Evolutionary conservation across 176 grass and related monocot species (phyloP).

Genomic region (Cocos nucifera): DNA sequence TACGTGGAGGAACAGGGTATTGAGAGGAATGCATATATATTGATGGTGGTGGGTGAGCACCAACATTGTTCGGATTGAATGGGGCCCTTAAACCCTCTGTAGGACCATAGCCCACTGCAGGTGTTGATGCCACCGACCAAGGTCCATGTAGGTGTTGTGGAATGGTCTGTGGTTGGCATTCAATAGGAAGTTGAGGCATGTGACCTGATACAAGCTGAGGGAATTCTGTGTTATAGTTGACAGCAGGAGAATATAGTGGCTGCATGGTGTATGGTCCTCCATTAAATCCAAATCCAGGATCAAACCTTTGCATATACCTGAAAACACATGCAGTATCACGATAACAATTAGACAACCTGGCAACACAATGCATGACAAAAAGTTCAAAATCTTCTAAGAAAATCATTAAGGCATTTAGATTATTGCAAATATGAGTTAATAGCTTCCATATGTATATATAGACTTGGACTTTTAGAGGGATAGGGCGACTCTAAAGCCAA

Average conservation of each 20-base stretch:
- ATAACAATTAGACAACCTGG: neutral
- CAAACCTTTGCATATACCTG: slow-evolving; percentile 94
- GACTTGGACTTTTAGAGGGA: too few species aligned
- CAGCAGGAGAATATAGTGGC: slow-evolving; percentile 80
- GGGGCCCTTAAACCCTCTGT: slow-evolving; percentile 38
- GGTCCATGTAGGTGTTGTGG: slow-evolving; percentile 45
- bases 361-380: too few species aligned
- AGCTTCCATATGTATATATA: too few species aligned
- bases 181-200: slow-evolving; percentile 40
- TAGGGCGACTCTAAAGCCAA: too few species aligned
- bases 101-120: slow-evolving; percentile 39
- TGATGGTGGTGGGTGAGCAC: slow-evolving; percentile 10
- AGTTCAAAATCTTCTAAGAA: too few species aligned
- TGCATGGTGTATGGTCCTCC: slow-evolving; percentile 69
- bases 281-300: slow-evolving; percentile 94
- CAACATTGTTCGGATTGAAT: slow-evolving; percentile 31
- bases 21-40: slow-evolving; percentile 46
- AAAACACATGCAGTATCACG: neutral
- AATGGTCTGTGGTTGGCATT: slow-evolving; percentile 45
- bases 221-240: slow-evolving; percentile 96
- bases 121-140: slow-evolving; percentile 36
- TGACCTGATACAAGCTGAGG: slow-evolving; percentile 78
- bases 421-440: too few species aligned
- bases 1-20: slow-evolving; percentile 45
- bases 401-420: too few species aligned